Conservation (phyloP, 495 filamentous ascomycete species). For the Parmelia sp. region DNA sequence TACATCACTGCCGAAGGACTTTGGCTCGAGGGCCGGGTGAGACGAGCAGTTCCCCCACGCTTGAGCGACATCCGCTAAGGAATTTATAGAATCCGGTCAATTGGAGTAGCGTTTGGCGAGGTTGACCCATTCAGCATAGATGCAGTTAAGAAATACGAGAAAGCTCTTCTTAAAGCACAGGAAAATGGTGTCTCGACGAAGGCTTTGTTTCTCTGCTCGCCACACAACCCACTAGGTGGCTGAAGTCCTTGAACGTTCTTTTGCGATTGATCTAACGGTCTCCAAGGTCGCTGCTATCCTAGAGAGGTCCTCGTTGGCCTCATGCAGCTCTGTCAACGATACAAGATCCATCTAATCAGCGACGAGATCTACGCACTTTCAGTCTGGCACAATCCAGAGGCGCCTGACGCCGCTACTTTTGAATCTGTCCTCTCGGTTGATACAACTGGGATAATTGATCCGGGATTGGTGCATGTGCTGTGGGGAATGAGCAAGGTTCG, state of each 20-base stretch:
- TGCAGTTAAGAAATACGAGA: slow-evolving; percentile 39
- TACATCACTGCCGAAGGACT: slow-evolving; percentile 36
- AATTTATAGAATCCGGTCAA: slow-evolving; percentile 30
- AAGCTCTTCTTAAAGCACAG: slow-evolving; percentile 32
- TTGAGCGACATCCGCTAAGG: slow-evolving; percentile 1
- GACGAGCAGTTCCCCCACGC: background rate
- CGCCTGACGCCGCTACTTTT: slow-evolving; percentile 36
- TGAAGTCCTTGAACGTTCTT: slow-evolving; percentile 42
- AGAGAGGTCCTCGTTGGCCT: slow-evolving; percentile 40
- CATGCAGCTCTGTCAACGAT: slow-evolving; percentile 48
- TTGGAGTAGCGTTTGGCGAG: slow-evolving; percentile 41
- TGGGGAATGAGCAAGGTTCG: slow-evolving; percentile 59
- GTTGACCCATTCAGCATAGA: slow-evolving; percentile 41
- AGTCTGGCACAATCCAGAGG: slow-evolving; percentile 38
- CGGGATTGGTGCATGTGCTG: slow-evolving; percentile 48
- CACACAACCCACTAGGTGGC: slow-evolving; percentile 50
- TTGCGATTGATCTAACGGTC: background rate
- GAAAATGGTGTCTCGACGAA: slow-evolving; percentile 34
- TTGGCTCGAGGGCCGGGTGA: slow-evolving; percentile 22
- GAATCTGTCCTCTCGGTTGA: slow-evolving; percentile 49
- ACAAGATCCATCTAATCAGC: slow-evolving; percentile 52
- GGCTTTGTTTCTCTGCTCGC: slow-evolving; percentile 52
- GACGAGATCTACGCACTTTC: slow-evolving; percentile 61
- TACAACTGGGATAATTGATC: slow-evolving; percentile 42
- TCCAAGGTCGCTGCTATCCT: slow-evolving; percentile 42